A percentile compares a stretch with the other conserved stretches of the same genome.
Conservation (phyloP, 768 basidiomycete genomes). For the Tulasnella sp. region DNA sequence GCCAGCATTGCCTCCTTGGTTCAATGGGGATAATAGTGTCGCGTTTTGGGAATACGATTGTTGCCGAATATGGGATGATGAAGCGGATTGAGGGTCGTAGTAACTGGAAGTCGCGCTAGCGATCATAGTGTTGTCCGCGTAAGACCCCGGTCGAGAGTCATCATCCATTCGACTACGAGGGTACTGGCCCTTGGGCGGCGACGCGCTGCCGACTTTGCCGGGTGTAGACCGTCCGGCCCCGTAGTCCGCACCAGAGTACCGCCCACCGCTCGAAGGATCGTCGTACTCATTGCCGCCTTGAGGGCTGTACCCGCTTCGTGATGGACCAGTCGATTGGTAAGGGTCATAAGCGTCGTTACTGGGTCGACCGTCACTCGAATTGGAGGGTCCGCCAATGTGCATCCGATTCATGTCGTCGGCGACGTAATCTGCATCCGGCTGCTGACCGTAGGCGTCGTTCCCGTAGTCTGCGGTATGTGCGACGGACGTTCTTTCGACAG, state of each 20-base stretch:
- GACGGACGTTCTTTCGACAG: background rate
- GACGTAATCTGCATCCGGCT: slow-evolving; percentile 7
- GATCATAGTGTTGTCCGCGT: background rate
- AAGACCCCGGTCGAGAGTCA: slow-evolving; percentile 6
- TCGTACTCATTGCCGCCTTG: slow-evolving; percentile 1
- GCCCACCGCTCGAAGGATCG: background rate
- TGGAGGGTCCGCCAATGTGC: background rate
- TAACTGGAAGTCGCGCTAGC: background rate
- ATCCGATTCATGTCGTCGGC: slow-evolving; percentile 14
- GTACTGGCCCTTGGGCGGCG: background rate
- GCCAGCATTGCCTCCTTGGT: background rate
- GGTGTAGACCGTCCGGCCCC: slow-evolving; percentile 1
- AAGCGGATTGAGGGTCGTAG: slow-evolving; percentile 12
- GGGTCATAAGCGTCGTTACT: background rate
- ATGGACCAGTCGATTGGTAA: background rate
- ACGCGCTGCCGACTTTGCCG: slow-evolving; percentile 9
- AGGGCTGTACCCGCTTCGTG: background rate
- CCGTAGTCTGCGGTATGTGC: background rate
- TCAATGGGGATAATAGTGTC: slow-evolving; percentile 1
- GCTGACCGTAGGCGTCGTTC: background rate
- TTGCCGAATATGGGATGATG: background rate
- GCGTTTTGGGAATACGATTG: slow-evolving; percentile 21
- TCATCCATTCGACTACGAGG: background rate
- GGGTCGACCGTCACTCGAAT: background rate
- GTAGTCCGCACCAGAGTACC: slow-evolving; percentile 5